A percentile compares a stretch with the other conserved stretches of the same genome.
These are phyloP conservation scores for Anisodus acutangulus DNA, from an alignment of 257 asterid genomes.

Conservation along the genomic window DNA sequence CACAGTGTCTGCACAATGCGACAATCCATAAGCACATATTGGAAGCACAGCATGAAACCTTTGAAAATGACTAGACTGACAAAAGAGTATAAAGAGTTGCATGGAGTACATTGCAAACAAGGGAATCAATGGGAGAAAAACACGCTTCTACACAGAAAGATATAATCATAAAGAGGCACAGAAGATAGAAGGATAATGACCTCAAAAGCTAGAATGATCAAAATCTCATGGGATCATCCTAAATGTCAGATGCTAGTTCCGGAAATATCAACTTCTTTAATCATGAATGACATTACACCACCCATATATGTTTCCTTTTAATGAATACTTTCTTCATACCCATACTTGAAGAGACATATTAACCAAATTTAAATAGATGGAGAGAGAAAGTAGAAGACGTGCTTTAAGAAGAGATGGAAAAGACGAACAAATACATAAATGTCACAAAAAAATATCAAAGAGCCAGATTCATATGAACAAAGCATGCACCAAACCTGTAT, in stretches of 20 bases:
- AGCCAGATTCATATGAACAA: background rate
- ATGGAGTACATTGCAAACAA: background rate
- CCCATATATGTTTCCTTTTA: background rate
- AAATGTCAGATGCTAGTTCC: slow-evolving; percentile 11
- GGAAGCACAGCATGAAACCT: background rate
- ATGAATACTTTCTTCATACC: background rate
- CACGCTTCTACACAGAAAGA: background rate
- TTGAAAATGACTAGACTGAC: background rate
- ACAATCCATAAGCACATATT: background rate
- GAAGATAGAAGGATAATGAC: slow-evolving; percentile 5
- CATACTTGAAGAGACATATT: background rate
- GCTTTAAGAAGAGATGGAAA: background rate
- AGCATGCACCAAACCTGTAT: slow-evolving; percentile 64
- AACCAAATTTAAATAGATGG: background rate
- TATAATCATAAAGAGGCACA: background rate
- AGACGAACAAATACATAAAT: slow-evolving; percentile 21
- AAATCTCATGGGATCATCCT: background rate
- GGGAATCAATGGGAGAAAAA: background rate
- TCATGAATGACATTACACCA: background rate
- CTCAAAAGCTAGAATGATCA: slow-evolving; percentile 1
- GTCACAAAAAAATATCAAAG: background rate
- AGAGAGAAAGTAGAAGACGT: background rate
- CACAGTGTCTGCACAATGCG: slow-evolving; percentile 75
- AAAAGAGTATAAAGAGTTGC: background rate
- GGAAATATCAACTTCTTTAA: background rate